phyloP scores from a whole-genome alignment of 129 eudicot genomes.

The Pseudognaphalium luteoalbum region DNA sequence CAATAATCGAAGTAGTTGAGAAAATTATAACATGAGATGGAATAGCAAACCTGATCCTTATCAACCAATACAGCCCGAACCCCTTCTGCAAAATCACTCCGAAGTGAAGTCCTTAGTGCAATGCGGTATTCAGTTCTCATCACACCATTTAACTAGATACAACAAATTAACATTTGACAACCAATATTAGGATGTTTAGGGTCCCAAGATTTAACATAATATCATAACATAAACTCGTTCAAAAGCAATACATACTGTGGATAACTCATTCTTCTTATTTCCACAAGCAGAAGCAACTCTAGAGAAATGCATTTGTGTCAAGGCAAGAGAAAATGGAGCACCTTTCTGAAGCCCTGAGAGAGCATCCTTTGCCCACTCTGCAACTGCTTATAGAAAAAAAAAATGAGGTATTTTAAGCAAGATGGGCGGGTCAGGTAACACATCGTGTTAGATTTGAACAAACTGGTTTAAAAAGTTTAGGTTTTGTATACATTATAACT shows the following conservation, averaged over 20 bases:
- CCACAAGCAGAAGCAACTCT: slow-evolving; percentile 63
- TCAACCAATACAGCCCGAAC: slow-evolving; percentile 89
- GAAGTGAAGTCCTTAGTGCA: slow-evolving; percentile 65
- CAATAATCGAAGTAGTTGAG: not conserved
- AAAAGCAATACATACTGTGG: slow-evolving; percentile 41
- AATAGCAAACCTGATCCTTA: slow-evolving; percentile 81
- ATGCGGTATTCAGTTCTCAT: slow-evolving; percentile 91
- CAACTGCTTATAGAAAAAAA: slow-evolving; percentile 50
- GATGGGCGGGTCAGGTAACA: not conserved
- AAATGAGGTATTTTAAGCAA: not conserved
- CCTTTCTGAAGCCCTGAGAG: slow-evolving; percentile 73
- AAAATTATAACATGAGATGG: not conserved
- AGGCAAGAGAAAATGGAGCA: slow-evolving; percentile 78
- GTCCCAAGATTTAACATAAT: not conserved
- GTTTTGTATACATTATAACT: too few relatives aligned
- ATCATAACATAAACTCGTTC: not conserved
- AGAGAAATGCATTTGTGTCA: slow-evolving; percentile 68
- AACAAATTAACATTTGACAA: slow-evolving; percentile 3
- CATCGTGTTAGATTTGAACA: too few relatives aligned
- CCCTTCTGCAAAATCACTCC: slow-evolving; percentile 84
- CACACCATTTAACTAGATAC: slow-evolving; percentile 65
- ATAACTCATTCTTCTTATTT: slow-evolving; percentile 48
- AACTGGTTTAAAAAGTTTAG: too few relatives aligned
- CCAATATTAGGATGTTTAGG: not conserved
- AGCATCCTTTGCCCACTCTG: slow-evolving; percentile 94